phyloP scores from a whole-genome alignment of 2,329 filamentous ascomycete genomes.

The Colletotrichum magnum region DNA sequence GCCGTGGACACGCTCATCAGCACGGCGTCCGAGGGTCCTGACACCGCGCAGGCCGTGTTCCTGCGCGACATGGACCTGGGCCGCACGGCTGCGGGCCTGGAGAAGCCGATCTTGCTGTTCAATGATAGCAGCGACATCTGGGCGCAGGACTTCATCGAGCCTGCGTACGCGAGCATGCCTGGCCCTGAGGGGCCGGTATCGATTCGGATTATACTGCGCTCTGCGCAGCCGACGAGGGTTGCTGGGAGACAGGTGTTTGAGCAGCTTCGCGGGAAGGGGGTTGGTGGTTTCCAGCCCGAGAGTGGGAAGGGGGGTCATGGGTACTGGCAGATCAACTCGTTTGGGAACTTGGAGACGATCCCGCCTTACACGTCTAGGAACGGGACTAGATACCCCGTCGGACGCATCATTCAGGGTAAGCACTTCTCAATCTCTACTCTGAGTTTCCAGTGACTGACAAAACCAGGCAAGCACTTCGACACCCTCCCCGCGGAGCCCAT shows the following conservation, averaged over 20 bases:
- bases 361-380: constrained; percentile 46
- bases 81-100: constrained; percentile 37
- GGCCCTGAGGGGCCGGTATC: constrained; percentile 50
- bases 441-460: background rate
- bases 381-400: constrained; percentile 14
- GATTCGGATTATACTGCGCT: constrained; percentile 52
- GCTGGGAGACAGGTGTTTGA: constrained; percentile 52
- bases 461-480: constrained; percentile 32
- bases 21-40: constrained; percentile 24
- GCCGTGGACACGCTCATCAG: constrained; percentile 46
- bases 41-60: constrained; percentile 41
- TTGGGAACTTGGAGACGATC: constrained; percentile 56
- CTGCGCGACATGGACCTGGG: constrained; percentile 40
- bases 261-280: constrained; percentile 46
- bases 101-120: constrained; percentile 44
- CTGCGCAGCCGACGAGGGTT: constrained; percentile 45
- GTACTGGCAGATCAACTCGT: constrained; percentile 48
- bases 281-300: constrained; percentile 50
- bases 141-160: constrained; percentile 57
- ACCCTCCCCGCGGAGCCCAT: constrained; percentile 47
- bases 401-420: background rate
- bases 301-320: constrained; percentile 39
- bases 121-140: constrained; percentile 49
- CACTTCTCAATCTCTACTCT: background rate
- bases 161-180: constrained; percentile 55